A percentile compares a stretch with the other conserved stretches of the same genome.
phyloP scores from a whole-genome alignment of 2,329 filamentous ascomycete genomes.

The Elsinoe batatas region DNA sequence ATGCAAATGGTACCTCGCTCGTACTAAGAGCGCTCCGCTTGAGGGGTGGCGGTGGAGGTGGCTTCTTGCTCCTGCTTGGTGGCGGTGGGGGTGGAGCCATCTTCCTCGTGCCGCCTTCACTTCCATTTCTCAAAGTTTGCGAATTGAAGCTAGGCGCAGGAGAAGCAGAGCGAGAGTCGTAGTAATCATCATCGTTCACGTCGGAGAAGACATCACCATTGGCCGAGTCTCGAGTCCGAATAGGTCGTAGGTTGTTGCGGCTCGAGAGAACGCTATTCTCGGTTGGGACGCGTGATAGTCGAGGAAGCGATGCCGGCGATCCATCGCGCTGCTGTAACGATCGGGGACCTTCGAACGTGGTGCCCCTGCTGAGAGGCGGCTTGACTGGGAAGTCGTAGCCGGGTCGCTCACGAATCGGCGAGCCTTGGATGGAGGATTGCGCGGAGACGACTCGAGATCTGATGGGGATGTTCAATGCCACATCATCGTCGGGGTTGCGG shows the following conservation, averaged over 20 bases:
- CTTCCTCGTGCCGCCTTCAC: constrained; percentile 28
- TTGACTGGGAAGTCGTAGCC: constrained; percentile 37
- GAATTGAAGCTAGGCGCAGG: constrained; percentile 42
- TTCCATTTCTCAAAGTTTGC: constrained; percentile 35
- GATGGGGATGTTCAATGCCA: constrained; percentile 42
- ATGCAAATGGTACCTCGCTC: constrained; percentile 24
- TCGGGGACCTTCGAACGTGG: constrained; percentile 49
- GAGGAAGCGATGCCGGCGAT: constrained; percentile 36
- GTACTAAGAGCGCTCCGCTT: constrained; percentile 46
- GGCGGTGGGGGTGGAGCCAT: constrained; percentile 55
- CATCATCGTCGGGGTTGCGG: constrained; percentile 46
- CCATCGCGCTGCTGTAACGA: constrained; percentile 37
- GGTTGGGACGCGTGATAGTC: constrained; percentile 44
- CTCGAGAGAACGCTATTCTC: constrained; percentile 43
- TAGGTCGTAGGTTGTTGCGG: constrained; percentile 36
- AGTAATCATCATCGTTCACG: constrained; percentile 42
- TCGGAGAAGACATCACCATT: constrained; percentile 41
- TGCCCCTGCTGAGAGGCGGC: constrained; percentile 40
- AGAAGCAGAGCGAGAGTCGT: constrained; percentile 43
- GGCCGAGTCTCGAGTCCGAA: constrained; percentile 25
- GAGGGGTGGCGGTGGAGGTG: constrained; percentile 54
- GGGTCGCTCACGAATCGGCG: constrained; percentile 32
- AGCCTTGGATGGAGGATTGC: constrained; percentile 29
- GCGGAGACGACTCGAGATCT: constrained; percentile 35
- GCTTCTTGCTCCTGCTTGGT: constrained; percentile 53